phyloP scores from a whole-genome alignment of 805 yeast genomes.

The Spathaspora hagerdaliae region DNA sequence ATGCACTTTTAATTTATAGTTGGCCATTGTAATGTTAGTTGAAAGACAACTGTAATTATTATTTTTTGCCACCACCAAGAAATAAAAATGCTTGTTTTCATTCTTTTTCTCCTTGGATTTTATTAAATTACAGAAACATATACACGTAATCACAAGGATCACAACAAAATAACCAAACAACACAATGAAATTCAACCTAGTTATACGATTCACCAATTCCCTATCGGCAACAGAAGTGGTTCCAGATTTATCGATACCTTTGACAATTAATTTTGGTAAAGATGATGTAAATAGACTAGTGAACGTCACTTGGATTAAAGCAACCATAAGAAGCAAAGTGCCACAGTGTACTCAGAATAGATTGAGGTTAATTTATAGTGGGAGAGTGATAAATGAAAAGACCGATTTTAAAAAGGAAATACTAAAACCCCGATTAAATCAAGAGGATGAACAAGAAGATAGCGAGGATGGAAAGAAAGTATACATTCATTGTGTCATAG shows the following conservation, averaged over 20 bases:
- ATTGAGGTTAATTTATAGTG: constrained; percentile 64
- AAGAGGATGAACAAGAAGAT: constrained; percentile 3
- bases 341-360: constrained; percentile 37
- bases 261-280: constrained; percentile 20
- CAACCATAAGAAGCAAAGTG: constrained; percentile 23
- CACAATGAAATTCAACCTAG: constrained; percentile 20
- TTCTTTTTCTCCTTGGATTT: too few relatives aligned
- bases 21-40: too few relatives aligned
- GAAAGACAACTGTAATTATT: too few relatives aligned
- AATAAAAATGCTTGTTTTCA: too few relatives aligned
- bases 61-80: too few relatives aligned
- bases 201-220: constrained; percentile 29
- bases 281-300: constrained; percentile 30
- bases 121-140: too few relatives aligned
- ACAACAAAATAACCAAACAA: not conserved
- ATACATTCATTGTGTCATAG: constrained; percentile 79
- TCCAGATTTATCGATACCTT: constrained; percentile 26
- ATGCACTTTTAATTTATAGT: too few relatives aligned
- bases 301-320: constrained; percentile 27
- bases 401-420: constrained; percentile 54
- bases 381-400: constrained; percentile 56
- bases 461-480: constrained; percentile 20
- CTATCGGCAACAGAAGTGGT: constrained; percentile 14
- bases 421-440: constrained; percentile 24
- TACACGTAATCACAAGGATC: too few relatives aligned